A percentile compares a stretch with the other conserved stretches of the same genome.
Conservation (phyloP, 2,329 filamentous ascomycete species). For the Corinectria fuckeliana region DNA sequence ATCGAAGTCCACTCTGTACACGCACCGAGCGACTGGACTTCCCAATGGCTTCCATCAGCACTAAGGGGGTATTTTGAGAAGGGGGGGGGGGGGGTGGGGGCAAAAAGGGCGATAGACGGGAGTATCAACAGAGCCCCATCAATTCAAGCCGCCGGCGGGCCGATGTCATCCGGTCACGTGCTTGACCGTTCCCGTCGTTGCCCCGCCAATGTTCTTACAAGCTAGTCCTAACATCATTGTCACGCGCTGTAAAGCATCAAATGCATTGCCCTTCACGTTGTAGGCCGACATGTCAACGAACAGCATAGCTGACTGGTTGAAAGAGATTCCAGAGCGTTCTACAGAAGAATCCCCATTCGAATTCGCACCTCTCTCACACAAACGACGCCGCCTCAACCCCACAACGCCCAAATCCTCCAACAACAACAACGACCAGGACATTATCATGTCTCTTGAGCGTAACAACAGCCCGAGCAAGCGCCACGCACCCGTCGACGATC, state of each 20-base stretch:
- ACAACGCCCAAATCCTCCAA: neutral
- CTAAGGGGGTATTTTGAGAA: neutral
- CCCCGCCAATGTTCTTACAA: neutral
- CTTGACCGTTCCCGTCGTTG: no score
- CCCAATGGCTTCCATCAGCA: neutral
- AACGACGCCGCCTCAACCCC: constrained; percentile 9
- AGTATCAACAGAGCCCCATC: neutral
- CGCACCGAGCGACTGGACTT: neutral
- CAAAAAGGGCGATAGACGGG: neutral
- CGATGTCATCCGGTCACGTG: no score
- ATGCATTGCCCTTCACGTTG: neutral
- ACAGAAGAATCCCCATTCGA: neutral
- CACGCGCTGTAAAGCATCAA: no score
- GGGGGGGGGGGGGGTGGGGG: neutral
- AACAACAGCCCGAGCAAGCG: neutral
- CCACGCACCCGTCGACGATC: neutral
- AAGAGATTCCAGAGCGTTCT: neutral
- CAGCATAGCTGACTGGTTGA: constrained; percentile 1
- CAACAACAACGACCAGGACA: neutral
- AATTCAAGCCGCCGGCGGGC: no score
- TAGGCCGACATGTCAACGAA: neutral
- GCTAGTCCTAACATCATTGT: neutral
- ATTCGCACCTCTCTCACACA: neutral
- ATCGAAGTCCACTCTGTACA: neutral
- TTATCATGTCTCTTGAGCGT: neutral